phyloP scores from a whole-genome alignment of 306 rosid genomes.

The Carpinus viminea region DNA sequence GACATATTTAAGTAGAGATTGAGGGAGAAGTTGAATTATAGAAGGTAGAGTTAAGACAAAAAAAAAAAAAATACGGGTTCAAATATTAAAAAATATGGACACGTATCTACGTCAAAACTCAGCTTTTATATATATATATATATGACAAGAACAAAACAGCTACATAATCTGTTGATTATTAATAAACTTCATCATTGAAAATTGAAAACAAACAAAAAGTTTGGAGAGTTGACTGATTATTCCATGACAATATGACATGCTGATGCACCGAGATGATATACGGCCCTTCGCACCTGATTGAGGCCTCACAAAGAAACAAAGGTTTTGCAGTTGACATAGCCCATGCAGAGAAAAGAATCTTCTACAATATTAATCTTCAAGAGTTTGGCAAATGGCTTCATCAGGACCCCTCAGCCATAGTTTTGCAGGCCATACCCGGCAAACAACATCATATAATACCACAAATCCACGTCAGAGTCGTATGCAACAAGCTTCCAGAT shows the following conservation, averaged over 20 bases:
- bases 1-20: too few relatives aligned
- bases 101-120: too few relatives aligned
- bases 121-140: too few relatives aligned
- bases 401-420: background rate
- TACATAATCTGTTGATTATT: too few relatives aligned
- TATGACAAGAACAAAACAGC: too few relatives aligned
- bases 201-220: background rate
- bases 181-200: too few relatives aligned
- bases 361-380: conserved; percentile 8
- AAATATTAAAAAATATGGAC: too few relatives aligned
- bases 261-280: conserved; percentile 9
- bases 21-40: too few relatives aligned
- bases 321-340: conserved; percentile 5
- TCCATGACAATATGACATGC: background rate
- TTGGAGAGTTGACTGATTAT: background rate
- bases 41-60: too few relatives aligned
- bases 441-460: conserved; percentile 22
- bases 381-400: conserved; percentile 70
- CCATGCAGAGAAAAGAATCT: background rate
- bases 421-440: conserved; percentile 64
- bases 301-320: conserved; percentile 10
- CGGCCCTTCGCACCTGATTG: conserved; percentile 29
- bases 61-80: too few relatives aligned
- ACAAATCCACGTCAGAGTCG: conserved; percentile 10
- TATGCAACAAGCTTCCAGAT: background rate